Percentiles rank a stretch among this genome's conserved stretches.
Evolutionary conservation across 1,284 basidiomycete species (phyloP).

Genomic region (Volvariella surrecta): DNA sequence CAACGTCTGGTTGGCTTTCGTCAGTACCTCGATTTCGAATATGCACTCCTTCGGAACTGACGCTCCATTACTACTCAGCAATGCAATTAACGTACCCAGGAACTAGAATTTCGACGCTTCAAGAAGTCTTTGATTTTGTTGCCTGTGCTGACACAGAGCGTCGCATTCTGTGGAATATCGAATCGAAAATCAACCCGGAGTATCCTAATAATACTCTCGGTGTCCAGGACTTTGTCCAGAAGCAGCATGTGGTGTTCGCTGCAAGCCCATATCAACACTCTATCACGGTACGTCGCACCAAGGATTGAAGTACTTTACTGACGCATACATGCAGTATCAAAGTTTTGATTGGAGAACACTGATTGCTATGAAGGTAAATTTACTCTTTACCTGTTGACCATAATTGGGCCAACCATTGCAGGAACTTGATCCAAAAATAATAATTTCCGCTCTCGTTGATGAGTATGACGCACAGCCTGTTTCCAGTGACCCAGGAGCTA

Average conservation of each 20-base stretch:
- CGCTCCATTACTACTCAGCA: too few species aligned
- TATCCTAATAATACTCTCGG: slow-evolving; percentile 46
- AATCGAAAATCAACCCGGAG: slow-evolving; percentile 67
- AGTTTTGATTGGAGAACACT: slow-evolving; percentile 73
- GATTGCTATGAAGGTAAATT: slow-evolving; percentile 54
- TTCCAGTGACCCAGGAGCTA: not conserved
- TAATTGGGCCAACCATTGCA: slow-evolving; percentile 13
- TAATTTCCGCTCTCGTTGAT: slow-evolving; percentile 53
- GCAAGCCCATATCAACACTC: slow-evolving; percentile 46
- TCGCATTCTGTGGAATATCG: slow-evolving; percentile 65
- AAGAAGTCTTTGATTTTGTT: slow-evolving; percentile 70
- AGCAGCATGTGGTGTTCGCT: slow-evolving; percentile 49
- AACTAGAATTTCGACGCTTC: slow-evolving; percentile 61
- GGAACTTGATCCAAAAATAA: slow-evolving; percentile 40
- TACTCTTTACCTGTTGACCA: not conserved
- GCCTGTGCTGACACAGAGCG: slow-evolving; percentile 58
- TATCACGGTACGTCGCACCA: slow-evolving; percentile 46
- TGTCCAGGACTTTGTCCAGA: slow-evolving; percentile 58
- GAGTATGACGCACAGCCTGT: slow-evolving; percentile 30
- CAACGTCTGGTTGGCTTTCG: slow-evolving; percentile 53
- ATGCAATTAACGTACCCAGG: slow-evolving; percentile 58
- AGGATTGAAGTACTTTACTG: not conserved
- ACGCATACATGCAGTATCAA: slow-evolving; percentile 41
- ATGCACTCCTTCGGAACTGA: not conserved
- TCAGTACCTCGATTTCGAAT: slow-evolving; percentile 22